Evolutionary conservation across 2,329 filamentous ascomycete species (phyloP), one percentile per base, ranked within the genome.

Genomic region (Coniochaeta ligniaria): DNA sequence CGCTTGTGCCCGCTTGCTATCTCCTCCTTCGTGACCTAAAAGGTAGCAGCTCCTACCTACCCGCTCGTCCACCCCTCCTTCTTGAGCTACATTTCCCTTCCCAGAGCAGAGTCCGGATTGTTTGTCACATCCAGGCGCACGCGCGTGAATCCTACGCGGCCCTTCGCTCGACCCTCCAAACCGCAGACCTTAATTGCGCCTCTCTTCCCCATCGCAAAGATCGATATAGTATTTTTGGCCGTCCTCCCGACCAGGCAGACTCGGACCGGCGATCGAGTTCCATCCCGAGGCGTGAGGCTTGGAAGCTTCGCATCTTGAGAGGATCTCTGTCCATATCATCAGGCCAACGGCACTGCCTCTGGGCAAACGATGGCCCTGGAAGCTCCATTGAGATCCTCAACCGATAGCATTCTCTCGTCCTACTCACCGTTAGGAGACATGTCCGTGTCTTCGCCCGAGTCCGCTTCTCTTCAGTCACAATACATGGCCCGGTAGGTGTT

Each of bases 371-470:
- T 86, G 83, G 83, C 83, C 72, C 77, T 87, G 71, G 81, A 85
- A 74, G 84, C 80, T 69, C 85, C 85, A 62, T 72, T 89, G 67
- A 78, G 85, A 69, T 83, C 84, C 63, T 88, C 86, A 63, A 83
- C 83, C 62, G 83, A 81, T 70, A 83, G 76, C 73, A 73, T 83
- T 66, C 77, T 81, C 72, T 80, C 82, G 59, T 71, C 76, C 62
- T 83, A 83, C 66, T 81, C 81, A 60, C 75, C 78, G 56, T 79
- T 79, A 65, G 76, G 79, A 63, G 79, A 86, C 57, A 83, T 86
- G 75, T 80, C 83, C 58, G 67, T 81, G 60, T 78, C 79, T n/a
- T 78, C 82, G 14, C 76, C 81, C 55, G 81, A 84, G 59, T 79
- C 79, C 47, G 78, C 82, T 58, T 73, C 76, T 60, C 69, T 77